Evolutionary conservation across 441 rosid genomes (phyloP), one percentile per base, ranked within the genome.

Genomic region (Arabidopsis hybrid): DNA sequence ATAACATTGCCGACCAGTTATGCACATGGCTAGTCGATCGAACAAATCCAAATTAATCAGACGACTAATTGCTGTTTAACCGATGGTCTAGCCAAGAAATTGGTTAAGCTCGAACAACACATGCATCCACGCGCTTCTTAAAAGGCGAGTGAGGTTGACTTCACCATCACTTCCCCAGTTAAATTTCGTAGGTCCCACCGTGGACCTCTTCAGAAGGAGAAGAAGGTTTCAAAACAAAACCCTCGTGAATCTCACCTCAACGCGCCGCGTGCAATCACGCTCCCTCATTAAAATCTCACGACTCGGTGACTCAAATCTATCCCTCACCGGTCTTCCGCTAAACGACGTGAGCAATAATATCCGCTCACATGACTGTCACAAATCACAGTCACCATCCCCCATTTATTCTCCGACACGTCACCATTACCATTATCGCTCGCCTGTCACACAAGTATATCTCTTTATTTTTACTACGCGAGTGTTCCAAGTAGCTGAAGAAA

Each of bases 281-380:
- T 57, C 74, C 60, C 35, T 29, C 11, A 14, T 21, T 17, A 51
- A 47, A 17, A 52, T 34, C 69, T 38, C 67, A 26, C 14, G 66
- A 47, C 75, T 50, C 67, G 67, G 60, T 26, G 7, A 38, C 60
- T 14, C 26, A 17, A 6, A 17, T 38, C 42, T 31, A 31, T 31
- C 32, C 52, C 68, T 42, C 56, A 66, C 70, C 69, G 17, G 80
- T 64, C 73, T 60, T 60, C 26, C 36, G 26, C 73, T 68, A 60
- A 74, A 66, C 69, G 77, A 75, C 73, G 49, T 2, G 7, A 1
- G n/a, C 70, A 65, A 66, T 64, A 67, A 80, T 32, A n/a, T 53
- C 42, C 8, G 17, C 31, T 71, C 74, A 78, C 84, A 31, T 60
- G 74, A 63, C 77, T 59, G 82, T 78, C 74, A 65, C 74, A 45